Evolutionary conservation across 202 grass and related monocot genomes (phyloP), one percentile per base, ranked within the genome.

Genomic region (Dendrocalamus latiflorus): DNA sequence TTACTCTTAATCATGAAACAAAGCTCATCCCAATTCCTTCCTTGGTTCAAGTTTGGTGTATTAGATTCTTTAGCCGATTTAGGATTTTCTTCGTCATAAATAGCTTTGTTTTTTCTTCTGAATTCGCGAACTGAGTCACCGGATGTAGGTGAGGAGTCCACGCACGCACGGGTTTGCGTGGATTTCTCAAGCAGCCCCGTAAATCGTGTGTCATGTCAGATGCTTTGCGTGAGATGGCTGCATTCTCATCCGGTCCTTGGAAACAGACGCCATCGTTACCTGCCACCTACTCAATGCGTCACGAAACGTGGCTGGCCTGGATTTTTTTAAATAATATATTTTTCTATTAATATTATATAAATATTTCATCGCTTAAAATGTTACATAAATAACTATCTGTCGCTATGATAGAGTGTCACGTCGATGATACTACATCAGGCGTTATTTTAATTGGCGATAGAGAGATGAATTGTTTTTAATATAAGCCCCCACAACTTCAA

Each of bases 201-300:
- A 48, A 26, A 22, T 81, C 42, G 24, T 75, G 71, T 26, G 64
- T 36, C 61, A 24, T 77, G 54, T 55, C 79, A 44, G 79, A 64
- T 77, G 85, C 55, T 64, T 87, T 87, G 85, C 79, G 64, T 87
- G 71, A 59, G 54, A 62, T 77, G 30, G 53, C 22, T 76, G 43
- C 71, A 76, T 69, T 62, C 48, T 86, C 20, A 74, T 48, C 83
- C 53, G 68, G 45, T 60, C 22, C 33, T 39, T 33, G 37, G 49
- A 30, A 75, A 68, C 5, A 18, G n/a, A 70, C 13, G 10, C 16
- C 17, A 30, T 22, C 37, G 53, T 69, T 61, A 54, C 44, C 54
- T 15, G 62, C 63, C 55, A 63, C 55, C 78, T 54, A 63, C 64
- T 69, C 21, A 28, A 21, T 63, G 61, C 56, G 71, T 59, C 64